Evolutionary conservation across 2,329 filamentous ascomycete genomes (phyloP).

Genomic region (Cladosporium phlei): DNA sequence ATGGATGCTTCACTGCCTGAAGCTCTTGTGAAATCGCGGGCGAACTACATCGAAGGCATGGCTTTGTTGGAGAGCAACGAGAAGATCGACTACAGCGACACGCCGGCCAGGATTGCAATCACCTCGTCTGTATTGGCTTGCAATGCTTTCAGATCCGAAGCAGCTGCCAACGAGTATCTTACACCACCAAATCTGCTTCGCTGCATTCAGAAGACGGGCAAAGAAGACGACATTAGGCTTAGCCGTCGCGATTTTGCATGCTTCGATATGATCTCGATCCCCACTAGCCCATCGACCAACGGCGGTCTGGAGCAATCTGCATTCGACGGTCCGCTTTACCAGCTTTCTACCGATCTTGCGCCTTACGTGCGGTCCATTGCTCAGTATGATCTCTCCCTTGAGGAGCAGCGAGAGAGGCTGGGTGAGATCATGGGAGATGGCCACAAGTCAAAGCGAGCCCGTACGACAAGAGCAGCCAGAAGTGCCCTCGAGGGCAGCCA

Average conservation of each 20-base stretch:
- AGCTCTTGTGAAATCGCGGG: slow-evolving; percentile 49
- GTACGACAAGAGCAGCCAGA: slow-evolving; percentile 69
- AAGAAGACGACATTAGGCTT: slow-evolving; percentile 17
- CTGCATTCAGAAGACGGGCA: slow-evolving; percentile 19
- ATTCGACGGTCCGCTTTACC: slow-evolving; percentile 65
- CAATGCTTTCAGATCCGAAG: neutral
- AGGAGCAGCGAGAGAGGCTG: slow-evolving; percentile 60
- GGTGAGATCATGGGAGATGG: slow-evolving; percentile 56
- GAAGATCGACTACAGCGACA: slow-evolving; percentile 40
- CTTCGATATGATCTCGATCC: slow-evolving; percentile 49
- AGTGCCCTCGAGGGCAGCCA: slow-evolving; percentile 67
- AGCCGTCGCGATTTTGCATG: slow-evolving; percentile 41
- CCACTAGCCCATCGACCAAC: slow-evolving; percentile 27
- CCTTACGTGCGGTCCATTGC: slow-evolving; percentile 88
- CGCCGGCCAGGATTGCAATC: slow-evolving; percentile 19
- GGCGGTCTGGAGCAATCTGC: slow-evolving; percentile 60
- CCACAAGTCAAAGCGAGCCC: slow-evolving; percentile 50
- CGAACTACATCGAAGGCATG: slow-evolving; percentile 52
- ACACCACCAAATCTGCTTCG: neutral
- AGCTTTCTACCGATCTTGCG: slow-evolving; percentile 72
- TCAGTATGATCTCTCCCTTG: slow-evolving; percentile 66
- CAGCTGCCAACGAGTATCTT: neutral
- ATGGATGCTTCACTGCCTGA: slow-evolving; percentile 62
- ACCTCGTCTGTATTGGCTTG: slow-evolving; percentile 1
- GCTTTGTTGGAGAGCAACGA: slow-evolving; percentile 51